phyloP scores from a whole-genome alignment of 2,329 filamentous ascomycete genomes.

The Aspergillus quadricinctus region DNA sequence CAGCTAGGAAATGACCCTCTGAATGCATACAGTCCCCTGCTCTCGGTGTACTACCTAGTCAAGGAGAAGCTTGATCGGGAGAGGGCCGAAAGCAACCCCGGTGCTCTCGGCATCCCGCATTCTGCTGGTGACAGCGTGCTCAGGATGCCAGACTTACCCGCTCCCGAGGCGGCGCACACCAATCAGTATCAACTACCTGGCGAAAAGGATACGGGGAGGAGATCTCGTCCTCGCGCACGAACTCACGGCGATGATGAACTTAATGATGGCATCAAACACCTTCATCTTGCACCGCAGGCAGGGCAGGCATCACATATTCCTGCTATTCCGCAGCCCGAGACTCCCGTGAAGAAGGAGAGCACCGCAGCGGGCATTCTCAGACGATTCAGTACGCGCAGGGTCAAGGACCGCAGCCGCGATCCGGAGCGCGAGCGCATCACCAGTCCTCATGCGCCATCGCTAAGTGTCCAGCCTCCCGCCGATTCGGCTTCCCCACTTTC shows the following conservation, averaged over 20 bases:
- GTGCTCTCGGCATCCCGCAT: slow-evolving; percentile 54
- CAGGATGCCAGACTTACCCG: slow-evolving; percentile 68
- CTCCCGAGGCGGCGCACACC: slow-evolving; percentile 83
- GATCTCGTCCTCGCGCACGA: slow-evolving; percentile 77
- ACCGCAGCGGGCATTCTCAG: slow-evolving; percentile 78
- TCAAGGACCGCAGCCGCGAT: slow-evolving; percentile 51
- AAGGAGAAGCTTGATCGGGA: slow-evolving; percentile 89
- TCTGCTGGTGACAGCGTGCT: slow-evolving; percentile 54
- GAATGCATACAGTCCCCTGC: slow-evolving; percentile 86
- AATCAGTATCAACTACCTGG: slow-evolving; percentile 90
- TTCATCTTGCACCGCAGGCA: slow-evolving; percentile 52
- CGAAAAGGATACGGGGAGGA: slow-evolving; percentile 78
- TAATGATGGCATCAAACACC: slow-evolving; percentile 65
- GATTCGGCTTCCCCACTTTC: slow-evolving; percentile 63
- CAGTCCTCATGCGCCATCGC: slow-evolving; percentile 66
- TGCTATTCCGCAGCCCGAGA: slow-evolving; percentile 56
- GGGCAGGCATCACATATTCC: slow-evolving; percentile 47
- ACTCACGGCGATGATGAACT: slow-evolving; percentile 95
- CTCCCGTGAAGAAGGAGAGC: slow-evolving; percentile 74
- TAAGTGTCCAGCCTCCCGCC: slow-evolving; percentile 74
- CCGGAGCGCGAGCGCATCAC: slow-evolving; percentile 48
- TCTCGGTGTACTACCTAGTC: slow-evolving; percentile 96
- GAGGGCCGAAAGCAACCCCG: slow-evolving; percentile 54
- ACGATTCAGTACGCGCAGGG: slow-evolving; percentile 84
- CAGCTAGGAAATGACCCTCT: slow-evolving; percentile 79